Conservation (phyloP, 768 basidiomycete genomes). For the Termitomyces sp. region DNA sequence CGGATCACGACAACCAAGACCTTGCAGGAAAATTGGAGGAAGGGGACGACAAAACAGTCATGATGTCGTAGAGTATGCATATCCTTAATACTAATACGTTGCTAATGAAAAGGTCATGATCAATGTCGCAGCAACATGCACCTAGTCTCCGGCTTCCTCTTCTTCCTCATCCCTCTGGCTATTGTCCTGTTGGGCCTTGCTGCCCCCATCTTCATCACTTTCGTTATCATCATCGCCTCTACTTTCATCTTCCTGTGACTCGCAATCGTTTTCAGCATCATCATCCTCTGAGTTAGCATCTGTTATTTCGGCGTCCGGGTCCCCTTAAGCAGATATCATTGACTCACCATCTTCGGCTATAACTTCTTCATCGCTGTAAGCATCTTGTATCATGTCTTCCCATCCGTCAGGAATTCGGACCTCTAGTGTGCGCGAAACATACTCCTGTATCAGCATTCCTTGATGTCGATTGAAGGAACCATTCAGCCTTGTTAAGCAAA, state of each 20-base stretch:
- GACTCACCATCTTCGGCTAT: neutral
- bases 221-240: slow-evolving; percentile 1
- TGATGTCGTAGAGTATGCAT: slow-evolving; percentile 8
- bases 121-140: neutral
- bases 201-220: neutral
- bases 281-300: neutral
- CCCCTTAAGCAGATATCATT: neutral
- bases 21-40: slow-evolving; percentile 29
- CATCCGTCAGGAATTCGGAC: slow-evolving; percentile 39
- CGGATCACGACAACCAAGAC: slow-evolving; percentile 34
- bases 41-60: slow-evolving; percentile 2
- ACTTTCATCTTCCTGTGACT: neutral
- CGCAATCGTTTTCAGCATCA: neutral
- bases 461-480: neutral
- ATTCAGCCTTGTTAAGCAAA: neutral
- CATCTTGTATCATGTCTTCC: slow-evolving; percentile 31
- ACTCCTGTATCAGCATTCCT: slow-evolving; percentile 68
- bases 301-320: neutral
- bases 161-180: neutral
- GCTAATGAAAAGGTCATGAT: neutral
- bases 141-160: neutral
- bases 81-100: slow-evolving; percentile 1
- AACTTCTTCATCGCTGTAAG: slow-evolving; percentile 10
- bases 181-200: slow-evolving; percentile 5
- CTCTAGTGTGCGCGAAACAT: slow-evolving; percentile 41